Evolutionary conservation across 1,139 yeast genomes (phyloP).

Genomic region (Geotrichum carabidarum): DNA sequence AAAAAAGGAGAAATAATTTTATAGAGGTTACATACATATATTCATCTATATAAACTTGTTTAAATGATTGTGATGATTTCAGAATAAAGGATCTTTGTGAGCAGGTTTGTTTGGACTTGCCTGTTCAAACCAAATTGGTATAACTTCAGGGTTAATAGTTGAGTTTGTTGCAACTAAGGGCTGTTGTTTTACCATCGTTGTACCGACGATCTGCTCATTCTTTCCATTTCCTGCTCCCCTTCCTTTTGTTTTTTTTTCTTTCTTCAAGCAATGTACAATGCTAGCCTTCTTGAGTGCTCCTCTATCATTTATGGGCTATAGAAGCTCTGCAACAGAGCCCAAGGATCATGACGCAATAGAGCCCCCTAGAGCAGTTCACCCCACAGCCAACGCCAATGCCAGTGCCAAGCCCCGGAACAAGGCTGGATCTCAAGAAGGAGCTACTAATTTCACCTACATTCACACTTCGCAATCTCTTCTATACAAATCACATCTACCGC

Average conservation of each 20-base stretch:
- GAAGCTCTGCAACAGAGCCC: background rate
- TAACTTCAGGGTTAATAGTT: no score
- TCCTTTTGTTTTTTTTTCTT: background rate
- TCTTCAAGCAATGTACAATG: background rate
- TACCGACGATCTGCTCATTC: background rate
- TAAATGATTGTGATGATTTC: no score
- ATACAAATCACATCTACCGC: no score
- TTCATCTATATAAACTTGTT: background rate
- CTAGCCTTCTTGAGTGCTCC: background rate
- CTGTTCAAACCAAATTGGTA: no score
- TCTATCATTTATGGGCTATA: background rate
- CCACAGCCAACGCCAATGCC: background rate
- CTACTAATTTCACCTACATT: no score
- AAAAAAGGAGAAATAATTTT: conserved; percentile 7
- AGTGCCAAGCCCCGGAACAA: background rate
- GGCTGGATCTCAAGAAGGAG: no score
- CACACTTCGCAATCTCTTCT: no score
- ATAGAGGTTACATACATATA: background rate
- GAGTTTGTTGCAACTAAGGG: no score
- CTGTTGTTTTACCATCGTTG: background rate
- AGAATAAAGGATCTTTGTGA: no score
- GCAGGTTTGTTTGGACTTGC: no score
- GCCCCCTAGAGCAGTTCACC: background rate
- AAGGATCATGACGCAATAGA: background rate
- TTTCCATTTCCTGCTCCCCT: background rate